A percentile compares a stretch with the other conserved stretches of the same genome.
Evolutionary conservation across 2,329 filamentous ascomycete genomes (phyloP).

Genomic region (Penicillium sp.): DNA sequence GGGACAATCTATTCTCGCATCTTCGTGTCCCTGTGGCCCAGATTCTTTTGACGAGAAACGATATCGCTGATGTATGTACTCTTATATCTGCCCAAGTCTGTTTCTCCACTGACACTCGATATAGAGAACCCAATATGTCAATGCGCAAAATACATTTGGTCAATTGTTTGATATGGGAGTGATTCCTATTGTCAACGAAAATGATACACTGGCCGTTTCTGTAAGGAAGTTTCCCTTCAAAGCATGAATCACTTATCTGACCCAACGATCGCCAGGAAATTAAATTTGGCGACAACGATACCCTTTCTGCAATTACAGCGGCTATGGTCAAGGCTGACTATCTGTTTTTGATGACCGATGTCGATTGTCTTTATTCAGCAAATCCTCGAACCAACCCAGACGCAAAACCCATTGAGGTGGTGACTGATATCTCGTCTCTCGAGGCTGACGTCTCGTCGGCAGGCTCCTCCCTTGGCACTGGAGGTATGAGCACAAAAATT

Average conservation of each 20-base stretch:
- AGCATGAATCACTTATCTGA: neutral
- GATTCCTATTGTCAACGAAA: conserved; percentile 98
- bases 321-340: conserved; percentile 97
- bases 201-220: conserved; percentile 91
- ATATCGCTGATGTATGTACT: conserved; percentile 79
- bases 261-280: conserved; percentile 61
- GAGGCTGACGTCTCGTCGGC: conserved; percentile 87
- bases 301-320: conserved; percentile 90
- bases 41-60: conserved; percentile 88
- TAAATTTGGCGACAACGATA: conserved; percentile 99
- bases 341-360: conserved; percentile 97
- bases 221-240: conserved; percentile 34
- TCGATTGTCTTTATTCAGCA: conserved; percentile 95
- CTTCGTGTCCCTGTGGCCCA: conserved; percentile 89
- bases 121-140: conserved; percentile 85
- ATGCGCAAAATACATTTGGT: conserved; percentile 91
- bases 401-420: conserved; percentile 84
- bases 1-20: conserved; percentile 89
- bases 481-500: conserved; percentile 97
- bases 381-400: conserved; percentile 85
- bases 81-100: neutral
- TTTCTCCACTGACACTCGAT: conserved; percentile 11
- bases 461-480: conserved; percentile 85
- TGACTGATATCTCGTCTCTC: conserved; percentile 80
- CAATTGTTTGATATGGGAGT: conserved; percentile 92